Base-by-base conservation (phyloP, 2,329 filamentous ascomycete species). In the Orbilia ellipsospora region DNA sequence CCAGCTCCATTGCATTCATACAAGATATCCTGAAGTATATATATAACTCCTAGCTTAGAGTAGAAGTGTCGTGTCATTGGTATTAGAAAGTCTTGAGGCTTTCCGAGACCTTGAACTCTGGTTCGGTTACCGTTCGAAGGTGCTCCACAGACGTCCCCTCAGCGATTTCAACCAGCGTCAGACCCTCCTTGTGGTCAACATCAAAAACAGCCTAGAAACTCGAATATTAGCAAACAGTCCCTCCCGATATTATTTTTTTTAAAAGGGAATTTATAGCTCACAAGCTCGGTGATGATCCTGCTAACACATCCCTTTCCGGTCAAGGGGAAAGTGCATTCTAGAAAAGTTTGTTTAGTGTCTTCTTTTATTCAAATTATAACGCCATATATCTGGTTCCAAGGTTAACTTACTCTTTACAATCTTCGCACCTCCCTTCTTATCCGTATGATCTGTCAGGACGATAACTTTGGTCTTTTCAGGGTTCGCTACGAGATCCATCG, bases 401-500 rank as follows among this genome's bases (percentile, higher is more conserved):
- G 20, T 40, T 1, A 50, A 40, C 77, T 26, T 64, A 80, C 79
- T 75, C 79, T 89, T 84, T 15, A 91, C 86, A 78, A 92, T 86
- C 85, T 92, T 92, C 73, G 87, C 85, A 1, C 85, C 85, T 15
- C 90, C 90, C 78, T 90, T 88, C 83, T 90, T 91, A 78, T 89
- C 89, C 0, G 89, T 86, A 80, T 92, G 90, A 80, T 90, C 89
- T 1, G 89, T 91, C 0, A 89, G 87, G 2, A 91, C 89, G 3
- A 92, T 88, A 78, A 92, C 90, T 85, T 90, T 91, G 78, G 90
- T 92, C 79, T 86, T 85, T 78, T 90, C 88, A 0, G 90, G 90
- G 82, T 91, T 91, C 44, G 88, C 89, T 10, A 92, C 89, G 6
- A 92, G 83, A 80, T 92, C 90, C 90, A 92, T 92, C 16, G 90